Evolutionary conservation across 768 basidiomycete species (phyloP), one percentile per base, ranked within the genome.

Genomic region (Lentinula edodes): DNA sequence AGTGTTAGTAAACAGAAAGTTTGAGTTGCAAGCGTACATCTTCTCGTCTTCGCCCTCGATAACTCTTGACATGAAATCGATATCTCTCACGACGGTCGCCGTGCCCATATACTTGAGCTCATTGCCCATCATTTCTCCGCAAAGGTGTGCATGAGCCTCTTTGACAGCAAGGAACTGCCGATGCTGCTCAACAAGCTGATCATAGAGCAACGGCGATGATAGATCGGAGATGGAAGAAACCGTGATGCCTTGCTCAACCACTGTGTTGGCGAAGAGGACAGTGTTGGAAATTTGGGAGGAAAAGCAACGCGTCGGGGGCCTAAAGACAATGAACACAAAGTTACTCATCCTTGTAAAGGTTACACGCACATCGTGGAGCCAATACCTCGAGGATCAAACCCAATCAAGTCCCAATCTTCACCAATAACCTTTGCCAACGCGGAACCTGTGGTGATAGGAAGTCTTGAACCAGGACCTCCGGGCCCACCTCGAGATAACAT

Each of bases 331-430:
- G 18, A 20, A 41, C 4, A 45, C 15, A 13, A 43, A 1, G 23
- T 4, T 18, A 32, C 5, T 4, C 3, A 28, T 28, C 28, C 48
- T 13, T 3, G 18, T 6, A 34, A 13, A 5, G 32, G 18, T 18
- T 12, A 34, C 8, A 46, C 65, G 9, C 41, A 66, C 69, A 54
- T 63, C 1, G 69, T 70, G 7, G 61, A 28, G 38, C 67, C 67
- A 53, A 70, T 66, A 2, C 66, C 71, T 50, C 72, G 63, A 20
- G 70, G 71, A 58, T 73, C 72, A 41, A 72, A 73, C 3, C 71
- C 71, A 7, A 73, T 55, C 6, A 73, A 39, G 55, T 73, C 71
- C 64, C 66, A 72, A 13, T 70, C 66, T 13, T 67, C 61, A 5
- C 72, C 72, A 38, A 73, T 58, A 28, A 70, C n/a, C 15, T 65